phyloP scores from a whole-genome alignment of 768 basidiomycete species.

The Russula ochroleuca region DNA sequence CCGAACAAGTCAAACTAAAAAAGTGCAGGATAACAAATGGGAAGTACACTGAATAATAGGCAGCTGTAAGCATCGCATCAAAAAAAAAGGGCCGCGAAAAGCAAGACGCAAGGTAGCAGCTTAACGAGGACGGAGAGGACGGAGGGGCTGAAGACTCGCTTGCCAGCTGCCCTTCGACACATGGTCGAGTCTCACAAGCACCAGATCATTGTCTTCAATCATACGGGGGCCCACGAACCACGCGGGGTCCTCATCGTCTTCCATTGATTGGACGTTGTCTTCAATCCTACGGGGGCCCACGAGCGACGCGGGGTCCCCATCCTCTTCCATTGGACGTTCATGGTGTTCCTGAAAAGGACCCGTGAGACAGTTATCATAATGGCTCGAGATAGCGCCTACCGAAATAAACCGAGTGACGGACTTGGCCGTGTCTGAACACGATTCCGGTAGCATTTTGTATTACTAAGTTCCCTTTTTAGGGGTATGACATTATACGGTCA shows the following conservation, averaged over 20 bases:
- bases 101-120: neutral
- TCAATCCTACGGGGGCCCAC: conserved; percentile 55
- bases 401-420: conserved; percentile 65
- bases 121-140: conserved; percentile 7
- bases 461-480: too few species aligned
- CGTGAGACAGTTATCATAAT: neutral
- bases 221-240: too few species aligned
- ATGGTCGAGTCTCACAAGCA: conserved; percentile 76
- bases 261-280: too few species aligned
- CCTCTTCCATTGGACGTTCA: conserved; percentile 55
- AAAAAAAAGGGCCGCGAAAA: neutral
- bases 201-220: too few species aligned
- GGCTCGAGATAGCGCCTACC: conserved; percentile 37
- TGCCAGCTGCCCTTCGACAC: conserved; percentile 83
- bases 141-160: conserved; percentile 58
- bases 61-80: neutral
- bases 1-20: neutral
- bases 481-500: too few species aligned
- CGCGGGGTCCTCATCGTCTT: too few species aligned
- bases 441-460: too few species aligned
- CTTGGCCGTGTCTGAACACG: too few species aligned
- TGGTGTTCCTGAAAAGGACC: conserved; percentile 43
- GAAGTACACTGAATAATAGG: neutral
- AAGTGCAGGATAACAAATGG: neutral
- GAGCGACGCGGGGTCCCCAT: conserved; percentile 55